Evolutionary conservation across 345 rosid genomes (phyloP), one percentile per base, ranked within the genome.

Genomic region (Trapa bicornis): DNA sequence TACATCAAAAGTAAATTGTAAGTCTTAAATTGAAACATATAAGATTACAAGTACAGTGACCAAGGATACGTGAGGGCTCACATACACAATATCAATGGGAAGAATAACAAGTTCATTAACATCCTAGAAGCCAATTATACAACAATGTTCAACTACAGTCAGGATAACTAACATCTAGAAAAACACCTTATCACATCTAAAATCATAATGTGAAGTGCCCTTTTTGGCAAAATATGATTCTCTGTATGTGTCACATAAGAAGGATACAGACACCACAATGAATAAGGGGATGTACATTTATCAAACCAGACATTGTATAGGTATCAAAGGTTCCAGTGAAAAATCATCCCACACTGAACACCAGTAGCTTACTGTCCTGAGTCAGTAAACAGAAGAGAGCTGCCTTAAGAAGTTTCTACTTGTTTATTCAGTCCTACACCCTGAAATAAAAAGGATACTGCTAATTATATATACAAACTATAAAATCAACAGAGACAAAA

Each of bases 281-380:
- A 14, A 53, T 65, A 13, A 60, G 75, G 70, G 71, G 39, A 70
- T 60, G 61, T 90, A 93, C 98, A 85, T 93, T 92, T 75, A 88
- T 89, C 81, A 89, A 80, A 70, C 94, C 92, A 73, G 97, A 93
- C 98, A 93, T 93, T 77, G 88, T 79, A 82, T 53, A 64, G 58
- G 72, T 78, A 81, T 84, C 81, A 83, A 82, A 72, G 75, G 76
- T 33, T 62, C 78, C 74, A 75, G 83, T 80, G 77, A 82, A 74
- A 82, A 75, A 67, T 77, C 87, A 87, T 91, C 83, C 93, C 85
- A 65, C 48, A 76, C 72, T 48, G 71, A 57, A 75, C 80, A 71
- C 69, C 70, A 76, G 78, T 73, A 61, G 74, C 64, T 72, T 67
- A 71, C 74, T 61, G 73, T 80, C 80, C 83, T 69, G 76, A 77